These are phyloP conservation scores for Aspergillus pseudoglaucus DNA, from an alignment of 2,329 filamentous ascomycete genomes.

Conservation along the genomic window DNA sequence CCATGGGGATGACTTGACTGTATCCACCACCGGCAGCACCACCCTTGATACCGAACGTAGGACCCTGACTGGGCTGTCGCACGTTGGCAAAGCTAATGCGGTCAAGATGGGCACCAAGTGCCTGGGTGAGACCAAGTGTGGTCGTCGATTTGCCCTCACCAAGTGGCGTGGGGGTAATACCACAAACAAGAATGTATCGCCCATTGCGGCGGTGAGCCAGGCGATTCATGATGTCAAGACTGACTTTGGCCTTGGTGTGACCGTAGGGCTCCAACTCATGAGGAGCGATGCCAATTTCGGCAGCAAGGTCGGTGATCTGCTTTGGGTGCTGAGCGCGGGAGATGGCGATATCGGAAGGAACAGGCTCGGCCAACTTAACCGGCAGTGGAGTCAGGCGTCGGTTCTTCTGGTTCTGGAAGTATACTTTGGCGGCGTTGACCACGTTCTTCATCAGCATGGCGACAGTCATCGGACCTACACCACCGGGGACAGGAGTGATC, in stretches of 20 bases:
- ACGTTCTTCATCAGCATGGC: conserved; percentile 97
- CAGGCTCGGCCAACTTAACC: conserved; percentile 68
- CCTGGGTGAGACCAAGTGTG: conserved; percentile 90
- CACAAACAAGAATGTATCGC: conserved; percentile 85
- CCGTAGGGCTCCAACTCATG: conserved; percentile 93
- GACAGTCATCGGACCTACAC: conserved; percentile 97
- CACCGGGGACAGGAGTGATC: conserved; percentile 93
- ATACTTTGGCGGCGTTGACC: conserved; percentile 72
- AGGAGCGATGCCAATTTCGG: conserved; percentile 79
- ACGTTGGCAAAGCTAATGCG: conserved; percentile 94
- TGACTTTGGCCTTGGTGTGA: conserved; percentile 92
- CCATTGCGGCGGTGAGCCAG: conserved; percentile 83
- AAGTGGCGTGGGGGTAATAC: conserved; percentile 92
- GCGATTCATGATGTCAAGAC: conserved; percentile 71
- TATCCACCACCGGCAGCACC: conserved; percentile 95
- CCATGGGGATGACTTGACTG: conserved; percentile 99
- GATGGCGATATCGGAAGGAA: conserved; percentile 93
- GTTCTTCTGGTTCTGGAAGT: conserved; percentile 76
- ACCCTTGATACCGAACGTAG: conserved; percentile 98
- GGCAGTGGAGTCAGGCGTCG: conserved; percentile 77
- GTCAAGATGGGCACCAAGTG: conserved; percentile 79
- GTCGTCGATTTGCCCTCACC: conserved; percentile 98
- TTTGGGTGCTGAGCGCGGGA: conserved; percentile 89
- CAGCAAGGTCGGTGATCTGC: conserved; percentile 74
- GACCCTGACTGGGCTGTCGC: conserved; percentile 90